A percentile compares a stretch with the other conserved stretches of the same genome.
Evolutionary conservation across 2,329 filamentous ascomycete genomes (phyloP).

Genomic region (Remersonia thermophila): DNA sequence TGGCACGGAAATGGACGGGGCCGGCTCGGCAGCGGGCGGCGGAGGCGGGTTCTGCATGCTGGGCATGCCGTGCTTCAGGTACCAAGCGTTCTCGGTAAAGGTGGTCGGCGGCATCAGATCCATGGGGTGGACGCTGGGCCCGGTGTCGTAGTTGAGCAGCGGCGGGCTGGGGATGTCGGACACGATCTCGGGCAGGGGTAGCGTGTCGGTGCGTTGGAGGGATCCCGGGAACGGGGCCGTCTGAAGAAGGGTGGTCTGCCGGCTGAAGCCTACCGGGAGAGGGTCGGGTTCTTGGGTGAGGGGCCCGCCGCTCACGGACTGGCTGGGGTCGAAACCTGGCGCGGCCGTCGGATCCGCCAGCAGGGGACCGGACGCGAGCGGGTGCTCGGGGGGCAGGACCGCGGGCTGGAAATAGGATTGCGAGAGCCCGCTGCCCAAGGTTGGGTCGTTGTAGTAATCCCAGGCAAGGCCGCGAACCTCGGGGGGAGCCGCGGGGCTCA

Average conservation of each 20-base stretch:
- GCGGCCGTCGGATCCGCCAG: slow-evolving; percentile 5
- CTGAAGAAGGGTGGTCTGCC: slow-evolving; percentile 9
- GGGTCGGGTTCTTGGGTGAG: slow-evolving; percentile 8
- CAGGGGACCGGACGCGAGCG: slow-evolving; percentile 7
- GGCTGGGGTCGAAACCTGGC: slow-evolving; percentile 1
- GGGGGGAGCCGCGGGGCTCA: slow-evolving; percentile 14
- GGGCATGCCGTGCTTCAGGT: slow-evolving; percentile 24
- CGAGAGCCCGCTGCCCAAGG: slow-evolving; percentile 7
- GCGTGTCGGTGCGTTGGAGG: slow-evolving; percentile 16
- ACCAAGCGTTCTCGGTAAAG: slow-evolving; percentile 23
- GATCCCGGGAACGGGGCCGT: slow-evolving; percentile 3
- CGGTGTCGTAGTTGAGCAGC: slow-evolving; percentile 9
- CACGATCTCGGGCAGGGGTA: slow-evolving; percentile 17
- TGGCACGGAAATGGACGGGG: not conserved
- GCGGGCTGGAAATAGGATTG: slow-evolving; percentile 8
- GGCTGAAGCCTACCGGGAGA: slow-evolving; percentile 11
- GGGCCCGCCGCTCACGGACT: slow-evolving; percentile 3
- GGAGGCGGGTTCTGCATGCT: slow-evolving; percentile 23
- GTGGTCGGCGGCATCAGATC: slow-evolving; percentile 37
- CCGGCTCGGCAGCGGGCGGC: slow-evolving; percentile 13
- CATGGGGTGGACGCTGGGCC: slow-evolving; percentile 38
- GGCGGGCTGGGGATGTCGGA: slow-evolving; percentile 17
- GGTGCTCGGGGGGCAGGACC: slow-evolving; percentile 5
- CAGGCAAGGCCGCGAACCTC: slow-evolving; percentile 16
- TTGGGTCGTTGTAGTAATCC: slow-evolving; percentile 18